Base-by-base conservation (phyloP, 768 basidiomycete species). In the Calocera cornea region DNA sequence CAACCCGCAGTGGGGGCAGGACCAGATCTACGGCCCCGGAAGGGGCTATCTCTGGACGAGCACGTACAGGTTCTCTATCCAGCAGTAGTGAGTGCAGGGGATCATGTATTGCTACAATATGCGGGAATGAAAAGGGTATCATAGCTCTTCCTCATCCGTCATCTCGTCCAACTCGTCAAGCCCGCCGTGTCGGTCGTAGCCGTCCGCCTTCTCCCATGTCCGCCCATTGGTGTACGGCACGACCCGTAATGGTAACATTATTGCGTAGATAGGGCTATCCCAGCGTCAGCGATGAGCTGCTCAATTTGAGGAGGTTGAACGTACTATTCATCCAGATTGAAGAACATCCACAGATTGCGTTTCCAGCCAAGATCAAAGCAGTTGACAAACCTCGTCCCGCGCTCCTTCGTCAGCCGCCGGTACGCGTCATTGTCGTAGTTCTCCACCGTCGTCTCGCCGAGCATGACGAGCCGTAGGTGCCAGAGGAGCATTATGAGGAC, bases 261-360 rank as follows among this genome's bases (percentile, higher is more conserved):
- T 82, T 0, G 92, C 92, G 65, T 84, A 84, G 29, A 81, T 75
- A 0, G 92, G 85, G 76, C 93, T 95, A 70, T 38, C 41, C 31
- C 54, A 60, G 8, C 36, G 27, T 19, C 17, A 22, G 44, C 2
- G 41, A 69, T 65, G 34, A 19, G 34, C 17, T 22, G 41, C 3
- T 47, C 54, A 36, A 12, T 34, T 16, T 40, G 27, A 64, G 34
- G 0, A 69, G 38, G 29, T 3, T 7, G 1, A 14, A 86, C 92
- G 71, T 76, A 95, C 92, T 94, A 92, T 78, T 90, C 87, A 11
- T 89, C 90, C 34, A 95, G 72, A 72, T 97, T 97, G 78, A 98
- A 95, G 73, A 95, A 97, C 22, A 92, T 75, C 69, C 82, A 77
- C 11, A 97, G 77, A 74, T 99, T 98, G 72, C 80, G 81, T 64